These are phyloP conservation scores for Fusarium redolens DNA, from an alignment of 2,329 filamentous ascomycete genomes.

Conservation along the genomic window DNA sequence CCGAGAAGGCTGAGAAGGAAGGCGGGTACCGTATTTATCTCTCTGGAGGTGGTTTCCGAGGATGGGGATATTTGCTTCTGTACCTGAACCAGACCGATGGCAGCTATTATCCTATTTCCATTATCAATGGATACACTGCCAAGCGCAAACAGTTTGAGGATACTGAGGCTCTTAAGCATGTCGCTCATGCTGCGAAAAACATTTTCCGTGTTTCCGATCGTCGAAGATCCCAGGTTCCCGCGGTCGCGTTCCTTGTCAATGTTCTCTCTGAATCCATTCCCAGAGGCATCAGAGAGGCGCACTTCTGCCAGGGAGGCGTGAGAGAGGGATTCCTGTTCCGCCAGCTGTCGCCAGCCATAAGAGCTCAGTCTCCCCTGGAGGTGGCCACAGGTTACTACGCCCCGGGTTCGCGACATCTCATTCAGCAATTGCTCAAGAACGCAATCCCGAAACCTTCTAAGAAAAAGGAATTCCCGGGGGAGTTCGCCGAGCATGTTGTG, in stretches of 20 bases:
- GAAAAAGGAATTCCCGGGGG: slow-evolving; percentile 49
- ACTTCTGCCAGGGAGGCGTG: slow-evolving; percentile 78
- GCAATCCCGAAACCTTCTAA: slow-evolving; percentile 56
- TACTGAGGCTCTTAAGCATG: slow-evolving; percentile 54
- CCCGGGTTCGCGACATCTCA: slow-evolving; percentile 56
- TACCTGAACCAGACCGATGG: slow-evolving; percentile 68
- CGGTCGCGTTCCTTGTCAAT: slow-evolving; percentile 74
- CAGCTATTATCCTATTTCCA: slow-evolving; percentile 74
- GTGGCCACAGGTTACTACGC: slow-evolving; percentile 68
- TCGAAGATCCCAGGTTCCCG: slow-evolving; percentile 73
- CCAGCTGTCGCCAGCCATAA: slow-evolving; percentile 58
- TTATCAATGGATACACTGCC: slow-evolving; percentile 76
- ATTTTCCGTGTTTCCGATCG: slow-evolving; percentile 73
- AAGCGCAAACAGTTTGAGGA: slow-evolving; percentile 62
- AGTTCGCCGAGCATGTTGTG: slow-evolving; percentile 60
- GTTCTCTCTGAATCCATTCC: slow-evolving; percentile 71
- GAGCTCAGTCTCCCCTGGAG: slow-evolving; percentile 67
- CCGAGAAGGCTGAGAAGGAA: slow-evolving; percentile 54
- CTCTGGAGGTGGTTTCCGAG: slow-evolving; percentile 76
- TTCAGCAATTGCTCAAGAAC: slow-evolving; percentile 60
- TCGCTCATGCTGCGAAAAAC: slow-evolving; percentile 50
- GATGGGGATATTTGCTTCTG: slow-evolving; percentile 75
- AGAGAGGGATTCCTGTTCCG: slow-evolving; percentile 74
- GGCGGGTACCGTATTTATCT: slow-evolving; percentile 72
- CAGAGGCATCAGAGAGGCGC: slow-evolving; percentile 66